phyloP scores from a whole-genome alignment of 2,329 filamentous ascomycete species.

The Alternaria viburni region DNA sequence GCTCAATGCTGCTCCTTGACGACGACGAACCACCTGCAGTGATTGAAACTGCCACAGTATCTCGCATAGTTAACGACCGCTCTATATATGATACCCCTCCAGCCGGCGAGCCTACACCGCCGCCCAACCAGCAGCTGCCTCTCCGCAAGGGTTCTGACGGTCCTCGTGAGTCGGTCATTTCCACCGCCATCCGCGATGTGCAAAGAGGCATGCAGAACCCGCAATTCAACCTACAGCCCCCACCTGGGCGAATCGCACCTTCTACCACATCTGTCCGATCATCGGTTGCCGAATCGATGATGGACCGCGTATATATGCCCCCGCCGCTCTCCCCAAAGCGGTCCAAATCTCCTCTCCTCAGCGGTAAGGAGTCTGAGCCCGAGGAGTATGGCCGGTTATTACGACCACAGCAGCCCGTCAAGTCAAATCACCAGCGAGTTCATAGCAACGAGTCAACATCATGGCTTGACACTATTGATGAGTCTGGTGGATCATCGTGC shows the following conservation, averaged over 20 bases:
- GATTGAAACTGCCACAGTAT: constrained; percentile 61
- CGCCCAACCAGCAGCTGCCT: constrained; percentile 35
- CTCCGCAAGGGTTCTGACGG: constrained; percentile 38
- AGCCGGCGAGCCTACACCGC: constrained; percentile 25
- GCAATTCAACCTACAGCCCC: constrained; percentile 44
- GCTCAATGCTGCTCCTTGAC: constrained; percentile 44
- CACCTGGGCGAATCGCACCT: constrained; percentile 37
- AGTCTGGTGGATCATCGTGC: constrained; percentile 78
- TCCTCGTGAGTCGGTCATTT: constrained; percentile 48
- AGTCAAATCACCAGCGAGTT: constrained; percentile 53
- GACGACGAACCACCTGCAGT: constrained; percentile 49
- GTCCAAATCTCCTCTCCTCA: constrained; percentile 54
- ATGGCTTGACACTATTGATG: constrained; percentile 93
- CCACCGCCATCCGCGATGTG: constrained; percentile 51
- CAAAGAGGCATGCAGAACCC: constrained; percentile 42
- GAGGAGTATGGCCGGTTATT: constrained; percentile 25
- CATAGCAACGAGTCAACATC: constrained; percentile 82
- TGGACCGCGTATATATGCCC: constrained; percentile 69
- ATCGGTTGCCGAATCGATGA: constrained; percentile 53
- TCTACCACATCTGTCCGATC: constrained; percentile 16
- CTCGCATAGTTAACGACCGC: constrained; percentile 58
- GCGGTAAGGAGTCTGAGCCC: constrained; percentile 27
- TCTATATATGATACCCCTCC: constrained; percentile 30
- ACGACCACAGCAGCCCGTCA: constrained; percentile 27
- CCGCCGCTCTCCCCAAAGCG: constrained; percentile 73